Evolutionary conservation across 108 stramenopile species (phyloP).

Genomic region (Cyclostephanos tholiformis): DNA sequence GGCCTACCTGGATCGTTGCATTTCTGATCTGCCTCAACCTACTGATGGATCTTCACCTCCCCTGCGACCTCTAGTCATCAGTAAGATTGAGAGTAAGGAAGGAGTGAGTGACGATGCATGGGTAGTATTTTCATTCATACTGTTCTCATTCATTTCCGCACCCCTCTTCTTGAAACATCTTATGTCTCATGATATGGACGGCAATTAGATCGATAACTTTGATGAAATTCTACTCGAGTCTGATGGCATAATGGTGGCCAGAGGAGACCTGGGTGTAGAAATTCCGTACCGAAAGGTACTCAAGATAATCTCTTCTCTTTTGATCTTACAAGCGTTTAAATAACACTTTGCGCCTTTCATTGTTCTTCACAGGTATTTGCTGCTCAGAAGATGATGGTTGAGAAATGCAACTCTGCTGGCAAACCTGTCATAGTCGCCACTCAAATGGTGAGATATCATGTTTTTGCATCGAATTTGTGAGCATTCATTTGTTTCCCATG

Average conservation of each 20-base stretch:
- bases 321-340: background rate
- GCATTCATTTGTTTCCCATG: no score
- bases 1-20: conserved; percentile 72
- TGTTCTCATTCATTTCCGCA: background rate
- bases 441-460: no score
- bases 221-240: conserved; percentile 74
- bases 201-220: conserved; percentile 58
- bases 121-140: background rate
- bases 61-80: conserved; percentile 74
- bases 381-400: conserved; percentile 92
- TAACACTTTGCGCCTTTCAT: background rate
- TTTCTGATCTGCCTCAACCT: conserved; percentile 51
- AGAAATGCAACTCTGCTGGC: conserved; percentile 67
- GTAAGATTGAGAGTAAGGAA: conserved; percentile 92
- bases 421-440: conserved; percentile 77
- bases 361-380: conserved; percentile 60
- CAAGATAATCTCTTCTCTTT: background rate
- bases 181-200: no score
- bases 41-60: conserved; percentile 28
- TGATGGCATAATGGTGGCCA: conserved; percentile 91
- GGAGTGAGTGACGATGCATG: conserved; percentile 47
- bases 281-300: conserved; percentile 70
- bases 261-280: conserved; percentile 88
- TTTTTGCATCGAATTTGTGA: no score
- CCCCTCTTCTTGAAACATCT: background rate